A percentile compares a stretch with the other conserved stretches of the same genome.
Evolutionary conservation across 768 basidiomycete species (phyloP).

Genomic region (Kwoniella dendrophila): DNA sequence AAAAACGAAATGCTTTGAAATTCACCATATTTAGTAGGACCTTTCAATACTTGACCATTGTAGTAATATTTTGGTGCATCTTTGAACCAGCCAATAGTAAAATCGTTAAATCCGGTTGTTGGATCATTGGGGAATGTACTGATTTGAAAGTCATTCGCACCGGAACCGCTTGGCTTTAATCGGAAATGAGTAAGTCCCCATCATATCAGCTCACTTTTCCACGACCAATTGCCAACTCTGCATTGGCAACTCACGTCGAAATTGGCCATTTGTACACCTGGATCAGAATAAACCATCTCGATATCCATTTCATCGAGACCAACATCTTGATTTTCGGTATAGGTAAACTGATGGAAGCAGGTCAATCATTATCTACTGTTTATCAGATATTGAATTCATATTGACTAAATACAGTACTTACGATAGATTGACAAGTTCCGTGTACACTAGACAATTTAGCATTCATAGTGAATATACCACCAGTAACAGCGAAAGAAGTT

Average conservation of each 20-base stretch:
- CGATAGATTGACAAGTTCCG: conserved; percentile 30
- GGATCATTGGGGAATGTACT: conserved; percentile 26
- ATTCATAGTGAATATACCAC: conserved; percentile 25
- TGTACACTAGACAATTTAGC: conserved; percentile 20
- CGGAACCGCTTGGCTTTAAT: conserved; percentile 11
- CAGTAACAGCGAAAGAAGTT: conserved; percentile 7
- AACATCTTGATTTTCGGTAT: conserved; percentile 9
- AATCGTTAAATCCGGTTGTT: conserved; percentile 22
- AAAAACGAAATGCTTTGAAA: too few relatives aligned
- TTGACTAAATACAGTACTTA: conserved; percentile 18
- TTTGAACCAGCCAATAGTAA: conserved; percentile 30
- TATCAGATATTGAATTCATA: neutral
- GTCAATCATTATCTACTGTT: neutral
- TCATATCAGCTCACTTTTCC: too few relatives aligned
- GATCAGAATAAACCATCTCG: conserved; percentile 7
- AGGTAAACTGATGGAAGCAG: conserved; percentile 19
- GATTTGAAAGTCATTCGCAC: conserved; percentile 12
- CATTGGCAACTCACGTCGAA: conserved; percentile 21
- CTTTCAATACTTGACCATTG: conserved; percentile 17
- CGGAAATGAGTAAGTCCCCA: neutral
- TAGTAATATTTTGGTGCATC: conserved; percentile 22
- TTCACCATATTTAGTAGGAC: conserved; percentile 24
- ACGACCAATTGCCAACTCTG: too few relatives aligned
- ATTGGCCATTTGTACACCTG: conserved; percentile 31
- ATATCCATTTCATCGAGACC: conserved; percentile 10